Conservation (phyloP, 441 rosid species). For the Erodium texanum region DNA sequence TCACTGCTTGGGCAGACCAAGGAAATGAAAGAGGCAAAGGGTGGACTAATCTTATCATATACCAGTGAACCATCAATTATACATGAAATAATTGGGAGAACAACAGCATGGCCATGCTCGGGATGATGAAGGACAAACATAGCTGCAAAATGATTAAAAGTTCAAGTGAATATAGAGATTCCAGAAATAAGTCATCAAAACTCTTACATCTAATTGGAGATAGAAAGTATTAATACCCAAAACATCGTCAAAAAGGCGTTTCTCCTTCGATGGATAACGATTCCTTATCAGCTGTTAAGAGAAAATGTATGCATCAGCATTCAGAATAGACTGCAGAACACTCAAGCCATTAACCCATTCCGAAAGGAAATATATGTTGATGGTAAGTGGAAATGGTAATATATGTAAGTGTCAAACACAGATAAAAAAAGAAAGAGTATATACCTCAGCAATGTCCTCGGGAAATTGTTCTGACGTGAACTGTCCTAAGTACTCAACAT, state of each 20-base stretch:
- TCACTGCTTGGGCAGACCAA: conserved; percentile 74
- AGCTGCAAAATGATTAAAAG: conserved; percentile 41
- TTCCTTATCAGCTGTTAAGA: conserved; percentile 68
- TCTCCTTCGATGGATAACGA: conserved; percentile 78
- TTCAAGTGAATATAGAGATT: conserved; percentile 11
- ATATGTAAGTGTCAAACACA: not conserved
- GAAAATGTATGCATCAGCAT: conserved; percentile 17
- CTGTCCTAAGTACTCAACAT: conserved; percentile 90
- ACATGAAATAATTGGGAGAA: conserved; percentile 92
- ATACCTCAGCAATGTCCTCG: conserved; percentile 93
- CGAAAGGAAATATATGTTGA: conserved; percentile 1
- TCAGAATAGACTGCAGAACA: conserved; percentile 17
- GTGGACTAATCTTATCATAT: conserved; percentile 67
- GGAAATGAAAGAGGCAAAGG: conserved; percentile 92
- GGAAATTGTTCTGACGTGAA: conserved; percentile 94
- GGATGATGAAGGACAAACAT: conserved; percentile 97
- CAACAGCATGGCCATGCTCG: conserved; percentile 95
- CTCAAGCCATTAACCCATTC: not conserved
- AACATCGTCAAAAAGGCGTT: conserved; percentile 89
- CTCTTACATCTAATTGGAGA: not conserved
- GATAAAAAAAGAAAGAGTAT: conserved; percentile 9
- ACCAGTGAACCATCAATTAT: conserved; percentile 83
- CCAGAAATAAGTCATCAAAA: conserved; percentile 8
- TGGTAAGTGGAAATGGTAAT: not conserved
- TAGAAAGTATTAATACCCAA: conserved; percentile 48